Evolutionary conservation across 2,329 filamentous ascomycete species (phyloP), one percentile per base, ranked within the genome.

Genomic region (Endoconidiophora laricicola): DNA sequence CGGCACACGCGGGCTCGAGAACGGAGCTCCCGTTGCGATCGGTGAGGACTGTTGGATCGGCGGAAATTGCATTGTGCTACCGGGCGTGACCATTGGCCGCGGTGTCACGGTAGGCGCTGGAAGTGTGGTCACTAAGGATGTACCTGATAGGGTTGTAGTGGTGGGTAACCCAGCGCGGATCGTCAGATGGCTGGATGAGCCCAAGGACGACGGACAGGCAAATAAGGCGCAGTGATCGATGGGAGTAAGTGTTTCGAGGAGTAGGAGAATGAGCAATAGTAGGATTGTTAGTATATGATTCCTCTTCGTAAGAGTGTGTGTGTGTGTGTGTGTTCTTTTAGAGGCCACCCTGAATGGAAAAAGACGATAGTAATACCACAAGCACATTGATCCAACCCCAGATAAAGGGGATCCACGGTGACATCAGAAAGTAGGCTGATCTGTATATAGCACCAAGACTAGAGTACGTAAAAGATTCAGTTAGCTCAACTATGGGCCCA

Each of bases 341-440:
- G 54, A 94, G 71, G 38, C 85, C 87, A 45, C 87, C 86, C 61
- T 93, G 86, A 47, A 94, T 88, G n/a, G 86, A 85, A 62, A 94
- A 94, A 3, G 86, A 91, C 4, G 86, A 91, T 55, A 94, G 70
- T 46, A 94, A 78, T 43, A 95, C 69, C 26, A 93, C 74, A 44
- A 94, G 63, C 7, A 90, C 79, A 62, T 86, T 94, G 62, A 90
- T 82, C 60, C 85, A 73, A 1, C 79, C 85, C 88, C 88, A 94
- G 20, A 88, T 74, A 59, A 91, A 83, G 0, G 88, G 88, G 47
- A 94, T 84, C 87, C 87, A 94, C 0, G 88, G 94, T 43, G 86
- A 90, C 86, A 94, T 91, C 58, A 79, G 73, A 61, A 90, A 94
- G 64, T 82, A 86, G 41, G 86, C 88, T 2, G 82, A 76, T 57